Evolutionary conservation across 257 asterid species (phyloP), one percentile per base, ranked within the genome.

Genomic region (Scutellaria baicalensis): DNA sequence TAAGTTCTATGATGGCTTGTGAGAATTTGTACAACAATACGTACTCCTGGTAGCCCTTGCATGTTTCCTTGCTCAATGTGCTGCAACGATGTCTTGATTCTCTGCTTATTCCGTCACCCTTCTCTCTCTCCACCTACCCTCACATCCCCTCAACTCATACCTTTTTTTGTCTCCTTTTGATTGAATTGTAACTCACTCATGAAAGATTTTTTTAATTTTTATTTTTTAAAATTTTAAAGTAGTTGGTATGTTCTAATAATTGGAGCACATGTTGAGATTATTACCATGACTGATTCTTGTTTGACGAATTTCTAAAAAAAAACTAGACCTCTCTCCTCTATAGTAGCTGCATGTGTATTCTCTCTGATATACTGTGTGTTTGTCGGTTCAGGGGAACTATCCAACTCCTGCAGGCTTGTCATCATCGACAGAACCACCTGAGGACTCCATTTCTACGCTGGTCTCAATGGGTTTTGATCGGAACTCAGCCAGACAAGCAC

Each of bases 391-490:
- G 99, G 84, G 84, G 14, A 84, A 76, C 82, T 74, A 62, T 73
- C 80, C 85, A 33, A 84, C 86, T 73, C 86, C 87, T 21, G 58
- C 64, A 23, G 33, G 33, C 47, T 45, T 77, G 44, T 58, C 78
- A 36, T 52, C 94, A 66, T 44, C 77, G 2, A 12, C 58, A 2
- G 96, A 89, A 31, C 97, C 99, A 57, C 81, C 95, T 0, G 97
- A 94, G 84, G 97, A 94, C 73, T 80, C 95, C 27, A 86, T 94
- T 39, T 73, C 86, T 2, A 86, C 79, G 31, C 87, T 94, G 55
- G 88, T 88, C 42, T 83, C 97, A 14, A 94, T 94, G 99, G 99
- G 99, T 4, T 94, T 94, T 51, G 97, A 94, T 52, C 75, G 95
- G 79, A 81, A 85, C 80, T 83, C 96, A 18, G 97, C 97, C 2